Percentiles rank a stretch among this genome's conserved stretches.
These are phyloP conservation scores for Starmerella stigmatis DNA, from an alignment of 805 yeast species.

Conservation along the genomic window DNA sequence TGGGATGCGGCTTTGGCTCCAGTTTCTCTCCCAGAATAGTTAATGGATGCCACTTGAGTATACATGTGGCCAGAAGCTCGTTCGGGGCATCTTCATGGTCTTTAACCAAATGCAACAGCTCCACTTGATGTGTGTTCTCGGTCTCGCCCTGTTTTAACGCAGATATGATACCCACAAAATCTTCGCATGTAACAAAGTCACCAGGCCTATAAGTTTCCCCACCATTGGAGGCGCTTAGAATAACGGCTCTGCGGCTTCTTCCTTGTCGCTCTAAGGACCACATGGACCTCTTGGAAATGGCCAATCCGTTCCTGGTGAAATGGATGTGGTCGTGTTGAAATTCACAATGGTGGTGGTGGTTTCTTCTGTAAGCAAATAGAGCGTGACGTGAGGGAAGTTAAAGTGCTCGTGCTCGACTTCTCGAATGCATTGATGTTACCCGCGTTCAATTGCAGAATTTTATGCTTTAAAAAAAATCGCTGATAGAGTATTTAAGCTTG, in stretches of 20 bases:
- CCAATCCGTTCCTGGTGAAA: neutral
- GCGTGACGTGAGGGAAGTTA: no score
- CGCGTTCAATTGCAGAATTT: no score
- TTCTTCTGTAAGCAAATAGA: no score
- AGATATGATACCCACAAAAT: conserved; percentile 13
- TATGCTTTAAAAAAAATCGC: no score
- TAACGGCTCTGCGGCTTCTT: conserved; percentile 14
- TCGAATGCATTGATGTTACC: no score
- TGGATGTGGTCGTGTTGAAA: neutral
- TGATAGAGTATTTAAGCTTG: no score
- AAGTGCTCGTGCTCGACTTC: no score
- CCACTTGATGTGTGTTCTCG: conserved; percentile 9
- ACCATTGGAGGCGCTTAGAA: conserved; percentile 1
- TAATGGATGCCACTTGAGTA: conserved; percentile 4
- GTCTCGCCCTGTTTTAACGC: conserved; percentile 14
- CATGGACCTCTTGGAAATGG: conserved; percentile 7
- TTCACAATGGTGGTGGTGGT: neutral
- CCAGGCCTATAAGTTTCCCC: conserved; percentile 3
- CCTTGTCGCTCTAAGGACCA: conserved; percentile 18
- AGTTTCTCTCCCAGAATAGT: neutral
- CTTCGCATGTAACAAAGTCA: conserved; percentile 15
- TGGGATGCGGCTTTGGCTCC: neutral
- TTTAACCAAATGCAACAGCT: conserved; percentile 6
- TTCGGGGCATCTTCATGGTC: neutral
- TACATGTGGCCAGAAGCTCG: conserved; percentile 6